Percentiles rank a stretch among this genome's conserved stretches.
phyloP scores from a whole-genome alignment of 1,284 basidiomycete species.

The Cutaneotrichosporon dermatis region DNA sequence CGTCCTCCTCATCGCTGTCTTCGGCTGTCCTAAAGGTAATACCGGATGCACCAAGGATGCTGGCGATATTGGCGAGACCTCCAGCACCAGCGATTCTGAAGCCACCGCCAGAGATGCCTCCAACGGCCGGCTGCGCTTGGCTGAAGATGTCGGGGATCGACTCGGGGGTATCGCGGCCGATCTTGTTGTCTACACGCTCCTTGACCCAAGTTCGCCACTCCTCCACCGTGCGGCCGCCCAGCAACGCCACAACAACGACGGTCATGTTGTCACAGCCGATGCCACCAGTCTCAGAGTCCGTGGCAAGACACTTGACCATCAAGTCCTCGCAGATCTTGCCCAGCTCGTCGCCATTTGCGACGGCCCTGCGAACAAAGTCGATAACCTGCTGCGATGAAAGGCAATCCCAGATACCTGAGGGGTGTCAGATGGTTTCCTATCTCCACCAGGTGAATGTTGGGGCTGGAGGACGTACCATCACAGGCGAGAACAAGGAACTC shows the following conservation, averaged over 20 bases:
- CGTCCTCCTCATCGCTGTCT: conserved; percentile 12
- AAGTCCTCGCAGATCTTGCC: conserved; percentile 80
- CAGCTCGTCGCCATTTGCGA: conserved; percentile 76
- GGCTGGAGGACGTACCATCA: conserved; percentile 63
- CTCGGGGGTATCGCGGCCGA: conserved; percentile 57
- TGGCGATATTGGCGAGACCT: conserved; percentile 45
- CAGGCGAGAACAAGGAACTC: conserved; percentile 96
- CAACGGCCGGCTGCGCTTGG: conserved; percentile 18
- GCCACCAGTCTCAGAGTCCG: conserved; percentile 86
- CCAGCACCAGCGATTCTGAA: conserved; percentile 41
- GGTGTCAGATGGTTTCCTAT: conserved; percentile 11
- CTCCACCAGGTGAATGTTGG: too few relatives aligned
- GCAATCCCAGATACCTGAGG: conserved; percentile 95
- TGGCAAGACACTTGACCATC: conserved; percentile 90
- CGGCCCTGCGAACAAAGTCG: conserved; percentile 77
- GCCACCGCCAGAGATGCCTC: conserved; percentile 25
- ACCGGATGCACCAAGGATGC: conserved; percentile 43
- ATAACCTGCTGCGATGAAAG: conserved; percentile 88
- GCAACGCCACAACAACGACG: conserved; percentile 79
- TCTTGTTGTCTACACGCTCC: conserved; percentile 69
- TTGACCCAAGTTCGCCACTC: conserved; percentile 93
- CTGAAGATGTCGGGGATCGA: conserved; percentile 48
- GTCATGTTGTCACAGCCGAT: conserved; percentile 99
- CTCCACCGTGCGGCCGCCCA: conserved; percentile 78
- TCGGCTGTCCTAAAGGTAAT: conserved; percentile 40